These are phyloP conservation scores for Aspergillus sergii DNA, from an alignment of 2,329 filamentous ascomycete genomes.

Conservation along the genomic window DNA sequence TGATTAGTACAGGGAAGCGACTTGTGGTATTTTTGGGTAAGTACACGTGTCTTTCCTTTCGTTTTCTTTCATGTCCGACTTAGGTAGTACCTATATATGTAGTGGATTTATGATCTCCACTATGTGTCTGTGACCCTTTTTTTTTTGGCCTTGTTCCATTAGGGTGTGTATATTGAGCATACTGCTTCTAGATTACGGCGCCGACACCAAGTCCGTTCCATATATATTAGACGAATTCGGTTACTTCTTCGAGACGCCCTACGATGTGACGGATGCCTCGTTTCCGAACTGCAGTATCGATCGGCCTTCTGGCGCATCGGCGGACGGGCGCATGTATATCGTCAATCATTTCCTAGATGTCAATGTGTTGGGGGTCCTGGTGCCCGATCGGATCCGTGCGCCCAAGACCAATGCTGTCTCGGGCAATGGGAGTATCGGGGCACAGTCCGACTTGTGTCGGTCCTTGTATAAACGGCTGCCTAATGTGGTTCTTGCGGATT, in stretches of 20 bases:
- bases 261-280: slow-evolving; percentile 42
- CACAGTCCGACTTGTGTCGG: slow-evolving; percentile 43
- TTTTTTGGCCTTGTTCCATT: not conserved
- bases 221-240: slow-evolving; percentile 48
- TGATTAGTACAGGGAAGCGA: slow-evolving; percentile 46
- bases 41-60: slow-evolving; percentile 4
- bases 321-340: slow-evolving; percentile 48
- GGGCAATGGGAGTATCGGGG: slow-evolving; percentile 47
- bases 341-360: slow-evolving; percentile 53
- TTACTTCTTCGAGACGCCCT: slow-evolving; percentile 53
- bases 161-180: not conserved
- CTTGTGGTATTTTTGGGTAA: slow-evolving; percentile 48
- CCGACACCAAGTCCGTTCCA: slow-evolving; percentile 40
- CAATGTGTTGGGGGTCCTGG: slow-evolving; percentile 43
- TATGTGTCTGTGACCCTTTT: not conserved
- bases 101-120: not conserved
- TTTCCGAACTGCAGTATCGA: slow-evolving; percentile 49
- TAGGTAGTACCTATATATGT: not conserved
- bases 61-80: not conserved
- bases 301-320: slow-evolving; percentile 42
- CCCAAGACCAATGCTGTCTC: slow-evolving; percentile 46
- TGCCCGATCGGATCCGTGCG: slow-evolving; percentile 47
- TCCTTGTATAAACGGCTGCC: slow-evolving; percentile 42
- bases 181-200: slow-evolving; percentile 40
- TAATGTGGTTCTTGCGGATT: slow-evolving; percentile 50